Evolutionary conservation across 176 grass and related monocot species (phyloP).

Genomic region (Pontederia crassipes): DNA sequence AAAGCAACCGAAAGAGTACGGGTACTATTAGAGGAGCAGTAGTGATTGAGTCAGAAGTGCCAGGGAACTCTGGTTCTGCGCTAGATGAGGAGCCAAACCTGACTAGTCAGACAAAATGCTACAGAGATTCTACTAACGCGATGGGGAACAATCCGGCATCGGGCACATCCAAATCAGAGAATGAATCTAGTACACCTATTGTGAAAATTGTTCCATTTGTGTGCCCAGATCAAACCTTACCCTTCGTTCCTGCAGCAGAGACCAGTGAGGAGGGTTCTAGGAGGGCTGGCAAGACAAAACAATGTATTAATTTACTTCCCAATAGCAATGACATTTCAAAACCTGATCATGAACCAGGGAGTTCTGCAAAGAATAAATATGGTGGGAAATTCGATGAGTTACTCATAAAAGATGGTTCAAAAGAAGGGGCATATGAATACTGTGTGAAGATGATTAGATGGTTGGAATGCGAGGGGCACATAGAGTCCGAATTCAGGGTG

Average conservation of each 20-base stretch:
- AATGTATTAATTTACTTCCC: slow-evolving; percentile 27
- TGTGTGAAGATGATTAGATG: slow-evolving; percentile 70
- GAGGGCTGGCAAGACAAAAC: slow-evolving; percentile 37
- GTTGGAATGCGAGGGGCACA: slow-evolving; percentile 62
- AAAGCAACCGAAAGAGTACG: slow-evolving; percentile 13
- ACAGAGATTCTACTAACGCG: slow-evolving; percentile 55
- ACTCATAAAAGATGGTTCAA: slow-evolving; percentile 45
- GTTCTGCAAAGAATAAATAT: slow-evolving; percentile 68
- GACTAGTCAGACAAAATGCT: slow-evolving; percentile 38
- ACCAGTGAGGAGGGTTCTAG: slow-evolving; percentile 36
- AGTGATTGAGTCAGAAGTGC: slow-evolving; percentile 44
- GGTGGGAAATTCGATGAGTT: slow-evolving; percentile 46
- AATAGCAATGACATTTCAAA: slow-evolving; percentile 33
- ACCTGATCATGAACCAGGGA: slow-evolving; percentile 66
- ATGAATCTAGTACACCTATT: slow-evolving; percentile 45
- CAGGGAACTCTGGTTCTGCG: slow-evolving; percentile 64
- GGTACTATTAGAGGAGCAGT: slow-evolving; percentile 33
- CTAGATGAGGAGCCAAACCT: slow-evolving; percentile 81
- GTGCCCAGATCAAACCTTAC: slow-evolving; percentile 42
- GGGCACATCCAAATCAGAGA: slow-evolving; percentile 36
- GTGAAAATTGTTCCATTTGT: slow-evolving; percentile 42
- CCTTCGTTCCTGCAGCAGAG: slow-evolving; percentile 33
- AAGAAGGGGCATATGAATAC: slow-evolving; percentile 75
- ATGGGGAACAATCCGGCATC: slow-evolving; percentile 33
- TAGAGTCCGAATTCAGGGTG: slow-evolving; percentile 64